Percentiles rank a stretch among this genome's conserved stretches.
phyloP scores from a whole-genome alignment of 1,139 yeast species.

The Diutina siamensis region DNA sequence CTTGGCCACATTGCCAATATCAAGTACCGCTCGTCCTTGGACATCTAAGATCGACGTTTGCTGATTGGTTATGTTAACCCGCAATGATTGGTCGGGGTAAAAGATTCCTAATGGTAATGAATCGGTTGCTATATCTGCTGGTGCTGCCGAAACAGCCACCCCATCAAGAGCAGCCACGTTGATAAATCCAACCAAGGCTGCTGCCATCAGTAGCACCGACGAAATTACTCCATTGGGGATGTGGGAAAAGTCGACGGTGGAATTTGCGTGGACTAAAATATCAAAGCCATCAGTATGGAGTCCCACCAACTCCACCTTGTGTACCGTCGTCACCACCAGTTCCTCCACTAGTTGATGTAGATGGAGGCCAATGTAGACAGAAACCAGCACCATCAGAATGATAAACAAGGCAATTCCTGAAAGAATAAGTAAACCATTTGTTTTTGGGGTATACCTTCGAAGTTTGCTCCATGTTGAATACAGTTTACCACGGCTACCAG shows the following conservation, averaged over 20 bases:
- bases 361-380: background rate
- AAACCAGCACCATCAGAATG: background rate
- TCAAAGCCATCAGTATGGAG: conserved; percentile 4
- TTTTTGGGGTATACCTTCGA: too few species aligned
- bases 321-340: background rate
- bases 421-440: background rate
- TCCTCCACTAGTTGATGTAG: background rate
- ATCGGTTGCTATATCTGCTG: background rate
- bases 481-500: too few species aligned
- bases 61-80: background rate
- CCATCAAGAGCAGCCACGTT: background rate
- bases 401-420: background rate
- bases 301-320: background rate
- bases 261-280: background rate
- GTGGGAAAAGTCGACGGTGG: background rate
- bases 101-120: background rate
- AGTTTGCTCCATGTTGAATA: too few species aligned
- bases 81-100: background rate
- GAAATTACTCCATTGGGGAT: background rate
- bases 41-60: background rate
- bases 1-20: background rate
- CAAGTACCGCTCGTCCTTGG: background rate
- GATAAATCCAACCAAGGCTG: background rate
- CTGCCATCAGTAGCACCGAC: background rate
- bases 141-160: background rate